phyloP scores from a whole-genome alignment of 2,329 filamentous ascomycete species.

The Apiospora sp. region DNA sequence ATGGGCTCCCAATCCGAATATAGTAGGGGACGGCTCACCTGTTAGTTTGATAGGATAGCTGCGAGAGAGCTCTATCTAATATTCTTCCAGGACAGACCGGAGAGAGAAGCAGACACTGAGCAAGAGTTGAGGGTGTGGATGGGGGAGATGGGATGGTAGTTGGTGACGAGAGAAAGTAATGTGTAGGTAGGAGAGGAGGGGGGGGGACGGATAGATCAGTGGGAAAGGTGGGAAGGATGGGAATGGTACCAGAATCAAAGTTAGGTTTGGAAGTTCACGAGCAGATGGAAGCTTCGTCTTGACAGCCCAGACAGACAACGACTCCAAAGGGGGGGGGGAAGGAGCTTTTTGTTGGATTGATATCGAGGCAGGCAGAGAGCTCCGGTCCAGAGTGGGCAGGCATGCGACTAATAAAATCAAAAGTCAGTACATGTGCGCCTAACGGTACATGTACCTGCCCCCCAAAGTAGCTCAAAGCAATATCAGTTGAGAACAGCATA shows the following conservation, averaged over 20 bases:
- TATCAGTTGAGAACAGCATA: conserved; percentile 9
- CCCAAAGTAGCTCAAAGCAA: background rate
- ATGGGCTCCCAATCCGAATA: background rate
- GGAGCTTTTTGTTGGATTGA: conserved; percentile 19
- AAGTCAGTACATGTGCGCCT: background rate
- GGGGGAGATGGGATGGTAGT: conserved; percentile 1
- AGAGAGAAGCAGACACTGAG: conserved; percentile 2
- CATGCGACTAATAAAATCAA: conserved; percentile 18
- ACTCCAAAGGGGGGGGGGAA: conserved; percentile 12
- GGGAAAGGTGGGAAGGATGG: conserved; percentile 6
- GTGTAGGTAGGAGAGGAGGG: conserved; percentile 1
- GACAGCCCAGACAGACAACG: background rate
- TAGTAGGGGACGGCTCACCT: conserved; percentile 3
- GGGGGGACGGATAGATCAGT: background rate
- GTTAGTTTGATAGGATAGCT: background rate
- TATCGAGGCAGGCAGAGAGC: conserved; percentile 20
- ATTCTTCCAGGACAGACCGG: conserved; percentile 5
- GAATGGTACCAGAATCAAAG: conserved; percentile 12
- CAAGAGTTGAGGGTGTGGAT: conserved; percentile 11
- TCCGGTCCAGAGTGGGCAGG: conserved; percentile 14
- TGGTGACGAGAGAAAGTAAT: conserved; percentile 8
- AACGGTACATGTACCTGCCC: conserved; percentile 9
- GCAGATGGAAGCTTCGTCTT: conserved; percentile 17
- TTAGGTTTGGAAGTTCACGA: conserved; percentile 15
- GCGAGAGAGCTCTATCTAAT: background rate